Evolutionary conservation across 208 protist genomes (phyloP).

Genomic region (Crithidia fasciculata): DNA sequence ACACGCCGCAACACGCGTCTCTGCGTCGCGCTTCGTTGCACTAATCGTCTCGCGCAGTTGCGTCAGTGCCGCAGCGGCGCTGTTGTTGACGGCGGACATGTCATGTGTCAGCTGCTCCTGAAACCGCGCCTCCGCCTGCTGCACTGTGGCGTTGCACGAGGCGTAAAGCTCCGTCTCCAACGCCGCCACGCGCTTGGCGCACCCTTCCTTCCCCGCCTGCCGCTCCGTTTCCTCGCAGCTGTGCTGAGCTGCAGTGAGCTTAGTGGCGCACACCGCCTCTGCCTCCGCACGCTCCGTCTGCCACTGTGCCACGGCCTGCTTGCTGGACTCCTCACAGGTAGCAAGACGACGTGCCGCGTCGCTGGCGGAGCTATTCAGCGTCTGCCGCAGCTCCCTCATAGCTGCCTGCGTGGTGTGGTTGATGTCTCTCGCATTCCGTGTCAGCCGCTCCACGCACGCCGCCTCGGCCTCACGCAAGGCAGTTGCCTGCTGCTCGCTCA

Average conservation of each 20-base stretch:
- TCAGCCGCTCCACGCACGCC: constrained; percentile 12
- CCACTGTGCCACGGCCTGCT: constrained; percentile 1
- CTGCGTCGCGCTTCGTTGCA: neutral
- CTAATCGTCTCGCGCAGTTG: constrained; percentile 11
- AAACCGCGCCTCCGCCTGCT: constrained; percentile 9
- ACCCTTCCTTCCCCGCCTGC: constrained; percentile 1
- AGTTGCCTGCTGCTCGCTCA: neutral
- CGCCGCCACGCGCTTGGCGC: neutral
- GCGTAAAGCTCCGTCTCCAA: constrained; percentile 3
- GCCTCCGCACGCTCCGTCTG: constrained; percentile 2
- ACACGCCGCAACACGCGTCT: constrained; percentile 7
- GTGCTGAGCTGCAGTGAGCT: neutral
- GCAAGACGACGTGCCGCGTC: constrained; percentile 3
- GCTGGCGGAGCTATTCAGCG: neutral
- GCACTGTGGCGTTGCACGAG: constrained; percentile 18
- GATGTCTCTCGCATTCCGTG: neutral
- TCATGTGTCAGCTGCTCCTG: constrained; percentile 2
- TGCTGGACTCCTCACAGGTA: constrained; percentile 7
- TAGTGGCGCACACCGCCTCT: neutral
- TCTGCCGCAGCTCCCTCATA: constrained; percentile 3
- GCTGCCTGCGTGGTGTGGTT: constrained; percentile 1
- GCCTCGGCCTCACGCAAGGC: constrained; percentile 6
- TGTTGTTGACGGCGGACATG: constrained; percentile 13
- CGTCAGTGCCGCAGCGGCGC: neutral
- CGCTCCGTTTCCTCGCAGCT: constrained; percentile 17